Evolutionary conservation across 805 yeast species (phyloP).

Genomic region (Lipomyces chichibuensis): DNA sequence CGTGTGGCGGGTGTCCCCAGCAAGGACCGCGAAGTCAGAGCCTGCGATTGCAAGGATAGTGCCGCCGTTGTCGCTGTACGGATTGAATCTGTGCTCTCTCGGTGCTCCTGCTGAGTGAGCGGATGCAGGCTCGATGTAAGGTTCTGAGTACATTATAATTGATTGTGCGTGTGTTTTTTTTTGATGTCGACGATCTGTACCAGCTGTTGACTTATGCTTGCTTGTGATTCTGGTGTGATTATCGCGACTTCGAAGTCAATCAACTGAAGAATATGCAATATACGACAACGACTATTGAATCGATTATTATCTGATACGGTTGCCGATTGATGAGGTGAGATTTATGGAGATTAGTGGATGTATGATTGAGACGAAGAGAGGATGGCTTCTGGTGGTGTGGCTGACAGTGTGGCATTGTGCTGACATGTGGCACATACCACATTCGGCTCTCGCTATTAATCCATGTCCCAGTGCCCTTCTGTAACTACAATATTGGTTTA

Average conservation of each 20-base stretch:
- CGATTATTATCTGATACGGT: not conserved
- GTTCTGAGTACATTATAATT: constrained; percentile 28
- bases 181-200: not conserved
- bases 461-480: too few relatives aligned
- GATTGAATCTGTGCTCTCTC: constrained; percentile 90
- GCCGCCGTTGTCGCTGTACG: constrained; percentile 91
- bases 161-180: not conserved
- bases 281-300: not conserved
- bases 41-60: constrained; percentile 98
- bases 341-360: not conserved
- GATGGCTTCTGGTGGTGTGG: not conserved
- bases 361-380: not conserved
- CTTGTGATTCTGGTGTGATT: not conserved
- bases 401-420: not conserved
- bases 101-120: constrained; percentile 49
- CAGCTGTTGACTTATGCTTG: not conserved
- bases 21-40: constrained; percentile 92
- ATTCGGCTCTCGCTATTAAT: not conserved
- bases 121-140: constrained; percentile 19
- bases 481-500: too few relatives aligned
- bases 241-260: not conserved
- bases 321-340: not conserved
- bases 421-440: not conserved
- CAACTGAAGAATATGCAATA: not conserved
- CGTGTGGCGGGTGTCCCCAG: constrained; percentile 98